Evolutionary conservation across 768 basidiomycete species (phyloP), one percentile per base, ranked within the genome.

Genomic region (Dacryopinax spathularia): DNA sequence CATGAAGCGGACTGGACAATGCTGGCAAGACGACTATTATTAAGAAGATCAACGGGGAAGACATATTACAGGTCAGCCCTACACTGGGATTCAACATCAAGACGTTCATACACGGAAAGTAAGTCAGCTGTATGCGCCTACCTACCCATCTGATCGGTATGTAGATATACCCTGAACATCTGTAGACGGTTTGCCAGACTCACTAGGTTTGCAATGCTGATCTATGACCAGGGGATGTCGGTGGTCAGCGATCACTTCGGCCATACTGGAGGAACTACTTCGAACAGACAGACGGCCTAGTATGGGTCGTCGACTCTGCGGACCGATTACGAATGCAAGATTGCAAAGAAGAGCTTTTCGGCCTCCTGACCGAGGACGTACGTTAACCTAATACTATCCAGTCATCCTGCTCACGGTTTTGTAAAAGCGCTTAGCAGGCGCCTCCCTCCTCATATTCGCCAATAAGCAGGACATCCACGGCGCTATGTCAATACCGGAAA

Each of bases 191-290:
- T 44, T 41, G 10, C 31, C 44, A 48, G 27, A 61, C 64, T 15
- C 15, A 25, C 15, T 35, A 39, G 18, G 27, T 35, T 33, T 13
- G 6, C 20, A 31, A 59, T 34, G 62, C 27, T 39, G n/a, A 35
- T 35, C 41, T 31, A 34, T 60, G 62, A 62, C 64, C 69, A 97
- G 94, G 95, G 96, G 96, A 99, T 73, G 92, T 98, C 34, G 96
- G 96, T 34, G 95, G 96, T 25, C 96, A 99, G 74, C 84, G 87
- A 64, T 94, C 91, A 0, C 84, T 99, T 61, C 83, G 96, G 33
- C 95, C 96, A 6, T 98, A 98, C 74, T 99, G 96, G 96, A 80
- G 91, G 27, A 99, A 98, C 74, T 98, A 98, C 76, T 98, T 98
- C 69, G 96, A 99, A 75, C 91, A 93, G 75, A 98, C 96, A 10